Base-by-base conservation (phyloP, 768 basidiomycete genomes). In the Coprinopsis cinerea region DNA sequence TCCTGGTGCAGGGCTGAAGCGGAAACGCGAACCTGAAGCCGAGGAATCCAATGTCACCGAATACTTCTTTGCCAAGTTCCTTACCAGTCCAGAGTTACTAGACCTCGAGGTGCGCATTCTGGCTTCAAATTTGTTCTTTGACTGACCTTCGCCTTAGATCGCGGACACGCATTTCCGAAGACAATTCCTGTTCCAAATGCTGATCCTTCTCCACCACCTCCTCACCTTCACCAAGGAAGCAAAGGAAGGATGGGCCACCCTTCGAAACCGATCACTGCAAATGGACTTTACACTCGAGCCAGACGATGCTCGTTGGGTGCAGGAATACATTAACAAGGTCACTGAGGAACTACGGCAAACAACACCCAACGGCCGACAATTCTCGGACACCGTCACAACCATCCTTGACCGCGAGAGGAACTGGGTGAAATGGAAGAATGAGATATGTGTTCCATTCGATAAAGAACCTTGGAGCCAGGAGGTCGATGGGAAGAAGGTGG, bases 31-130 rank as follows among this genome's bases (percentile, higher is more conserved):
- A 17, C 62, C 64, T 7, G 79, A 80, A 28, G 59, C 64, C n/a
- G 75, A 78, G 44, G 83, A 81, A 59, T 69, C 66, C 14, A 73
- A 72, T 48, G 67, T 70, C 17, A 79, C 72, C 43, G 85, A 92
- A 53, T 93, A 92, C 61, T 95, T 94, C 68, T 94, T 93, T 59
- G 89, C 92, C 30, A 96, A 94, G 65, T 94, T 92, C 67, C 69
- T 96, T 47, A 95, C 92, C 0, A 91, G 82, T 54, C 84, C 88
- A 0, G 90, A 92, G 48, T 70, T 96, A 18, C 71, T 93, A 14
- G 91, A 88, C 45, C 82, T 93, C 41, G 92, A 96, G 77, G 92
- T 92, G 44, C 44, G 74, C 58, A 26, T 15, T 37, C 2, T 28
- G 34, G 10, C 20, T 30, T 44, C 24, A 14, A 13, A 32, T 49